These are phyloP conservation scores for Yarrowia keelungensis DNA, from an alignment of 805 yeast genomes.

Conservation along the genomic window DNA sequence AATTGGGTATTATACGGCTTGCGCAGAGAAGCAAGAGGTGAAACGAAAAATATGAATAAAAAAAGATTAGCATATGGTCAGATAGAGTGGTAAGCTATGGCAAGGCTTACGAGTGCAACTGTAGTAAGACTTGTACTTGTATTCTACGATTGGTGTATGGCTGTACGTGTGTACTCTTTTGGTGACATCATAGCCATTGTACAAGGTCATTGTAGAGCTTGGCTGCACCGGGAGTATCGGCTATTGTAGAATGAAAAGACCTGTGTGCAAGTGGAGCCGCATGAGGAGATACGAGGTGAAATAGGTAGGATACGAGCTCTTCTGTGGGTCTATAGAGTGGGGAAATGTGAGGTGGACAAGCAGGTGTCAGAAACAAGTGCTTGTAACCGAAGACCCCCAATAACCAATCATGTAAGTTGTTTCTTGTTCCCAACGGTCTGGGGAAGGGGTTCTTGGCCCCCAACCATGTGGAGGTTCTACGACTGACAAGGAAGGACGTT, in stretches of 20 bases:
- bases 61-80: background rate
- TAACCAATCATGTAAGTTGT: conserved; percentile 6
- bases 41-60: conserved; percentile 7
- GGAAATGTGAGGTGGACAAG: background rate
- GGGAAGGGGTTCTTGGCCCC: conserved; percentile 31
- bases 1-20: conserved; percentile 15
- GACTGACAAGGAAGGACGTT: too few relatives aligned
- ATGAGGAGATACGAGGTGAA: background rate
- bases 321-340: background rate
- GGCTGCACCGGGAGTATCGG: conserved; percentile 4
- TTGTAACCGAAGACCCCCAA: conserved; percentile 3
- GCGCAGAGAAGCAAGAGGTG: background rate
- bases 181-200: too few relatives aligned
- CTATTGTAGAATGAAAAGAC: background rate
- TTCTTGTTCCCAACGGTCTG: conserved; percentile 2
- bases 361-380: too few relatives aligned
- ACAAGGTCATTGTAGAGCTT: background rate
- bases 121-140: too few relatives aligned
- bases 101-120: too few relatives aligned
- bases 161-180: too few relatives aligned
- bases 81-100: too few relatives aligned
- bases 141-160: too few relatives aligned
- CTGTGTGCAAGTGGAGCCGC: conserved; percentile 4
- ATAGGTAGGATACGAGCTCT: background rate
- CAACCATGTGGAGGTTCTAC: background rate